A percentile compares a stretch with the other conserved stretches of the same genome.
Conservation (phyloP, 768 basidiomycete species). For the Coprinopsis sp. region DNA sequence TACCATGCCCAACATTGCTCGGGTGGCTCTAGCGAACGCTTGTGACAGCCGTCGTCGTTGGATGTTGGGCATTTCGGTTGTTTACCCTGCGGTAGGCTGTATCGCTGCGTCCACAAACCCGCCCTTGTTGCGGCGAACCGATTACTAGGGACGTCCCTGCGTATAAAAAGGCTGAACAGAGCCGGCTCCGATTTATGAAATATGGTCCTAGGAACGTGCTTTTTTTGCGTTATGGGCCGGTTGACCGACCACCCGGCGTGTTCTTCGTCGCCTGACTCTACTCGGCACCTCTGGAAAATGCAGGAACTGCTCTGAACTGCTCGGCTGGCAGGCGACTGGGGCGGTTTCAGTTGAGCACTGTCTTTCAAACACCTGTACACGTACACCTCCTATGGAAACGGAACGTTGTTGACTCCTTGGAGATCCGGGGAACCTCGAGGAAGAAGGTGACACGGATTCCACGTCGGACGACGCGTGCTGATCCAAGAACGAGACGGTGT, state of each 20-base stretch:
- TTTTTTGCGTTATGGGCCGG: background rate
- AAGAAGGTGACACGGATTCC: no score
- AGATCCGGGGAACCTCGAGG: constrained; percentile 2
- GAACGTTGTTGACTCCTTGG: constrained; percentile 1
- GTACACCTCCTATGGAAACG: background rate
- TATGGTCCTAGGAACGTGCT: constrained; percentile 1
- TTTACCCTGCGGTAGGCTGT: constrained; percentile 1
- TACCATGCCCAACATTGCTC: constrained; percentile 6
- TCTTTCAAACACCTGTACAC: background rate
- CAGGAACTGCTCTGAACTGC: background rate
- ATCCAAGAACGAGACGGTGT: no score
- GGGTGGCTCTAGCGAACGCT: constrained; percentile 4
- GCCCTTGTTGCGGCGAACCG: background rate
- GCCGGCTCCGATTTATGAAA: background rate
- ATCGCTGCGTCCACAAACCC: background rate
- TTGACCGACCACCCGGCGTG: background rate
- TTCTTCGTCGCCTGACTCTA: background rate
- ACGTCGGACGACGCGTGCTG: no score
- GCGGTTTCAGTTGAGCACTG: background rate
- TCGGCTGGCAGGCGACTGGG: background rate
- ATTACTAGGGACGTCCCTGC: background rate
- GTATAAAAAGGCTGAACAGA: background rate
- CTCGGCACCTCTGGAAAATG: background rate
- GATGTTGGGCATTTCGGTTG: constrained; percentile 5
- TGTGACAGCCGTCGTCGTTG: background rate